A percentile compares a stretch with the other conserved stretches of the same genome.
phyloP scores from a whole-genome alignment of 768 basidiomycete species.

The Mycena filopes region DNA sequence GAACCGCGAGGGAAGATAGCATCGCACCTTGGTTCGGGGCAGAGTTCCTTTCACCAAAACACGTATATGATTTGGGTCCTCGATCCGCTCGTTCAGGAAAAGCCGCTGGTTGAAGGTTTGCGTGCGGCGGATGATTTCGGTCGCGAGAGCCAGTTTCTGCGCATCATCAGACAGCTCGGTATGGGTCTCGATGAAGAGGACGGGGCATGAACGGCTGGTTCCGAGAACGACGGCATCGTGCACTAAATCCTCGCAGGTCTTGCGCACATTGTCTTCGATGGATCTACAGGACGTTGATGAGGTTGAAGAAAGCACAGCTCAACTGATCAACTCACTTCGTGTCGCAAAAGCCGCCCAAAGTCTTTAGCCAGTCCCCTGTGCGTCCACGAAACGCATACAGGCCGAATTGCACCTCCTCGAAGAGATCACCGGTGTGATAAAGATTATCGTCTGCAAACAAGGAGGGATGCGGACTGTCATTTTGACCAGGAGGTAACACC shows the following conservation, averaged over 20 bases:
- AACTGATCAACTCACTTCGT: conserved; percentile 32
- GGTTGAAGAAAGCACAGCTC: no score
- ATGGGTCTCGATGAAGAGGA: not conserved
- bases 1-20: not conserved
- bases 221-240: conserved; percentile 3
- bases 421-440: conserved; percentile 37
- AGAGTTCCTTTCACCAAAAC: not conserved
- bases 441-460: conserved; percentile 26
- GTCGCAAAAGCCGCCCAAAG: conserved; percentile 31
- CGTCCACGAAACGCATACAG: conserved; percentile 33
- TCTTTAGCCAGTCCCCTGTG: conserved; percentile 37
- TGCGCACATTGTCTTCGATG: conserved; percentile 4
- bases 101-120: not conserved
- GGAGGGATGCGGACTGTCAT: conserved; percentile 32
- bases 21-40: not conserved
- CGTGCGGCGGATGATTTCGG: not conserved
- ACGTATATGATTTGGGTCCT: not conserved
- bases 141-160: not conserved
- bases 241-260: not conserved
- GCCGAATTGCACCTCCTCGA: conserved; percentile 34
- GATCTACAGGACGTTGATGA: not conserved
- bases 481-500: not conserved
- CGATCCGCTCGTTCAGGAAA: not conserved
- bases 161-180: not conserved
- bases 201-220: not conserved